These are phyloP conservation scores for Millerago galiae DNA, from an alignment of 805 yeast species.

Conservation along the genomic window DNA sequence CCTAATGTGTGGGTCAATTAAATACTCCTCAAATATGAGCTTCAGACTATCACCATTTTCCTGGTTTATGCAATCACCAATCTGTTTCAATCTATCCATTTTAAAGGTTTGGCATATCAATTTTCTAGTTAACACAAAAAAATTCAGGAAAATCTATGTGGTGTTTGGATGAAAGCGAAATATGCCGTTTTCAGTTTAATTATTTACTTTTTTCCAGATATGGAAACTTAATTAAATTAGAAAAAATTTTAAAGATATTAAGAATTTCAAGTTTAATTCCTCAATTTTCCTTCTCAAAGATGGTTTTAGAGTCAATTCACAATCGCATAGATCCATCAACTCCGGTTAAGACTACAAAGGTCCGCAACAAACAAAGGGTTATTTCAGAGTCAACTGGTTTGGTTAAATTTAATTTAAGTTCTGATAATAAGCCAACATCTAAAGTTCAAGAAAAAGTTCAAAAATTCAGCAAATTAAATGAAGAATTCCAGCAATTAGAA, in stretches of 20 bases:
- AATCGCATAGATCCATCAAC: not conserved
- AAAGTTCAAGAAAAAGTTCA: slow-evolving; percentile 8
- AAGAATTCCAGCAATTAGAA: slow-evolving; percentile 14
- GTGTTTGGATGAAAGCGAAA: not conserved
- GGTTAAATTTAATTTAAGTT: slow-evolving; percentile 31
- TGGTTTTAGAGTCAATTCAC: slow-evolving; percentile 8
- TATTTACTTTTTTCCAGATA: slow-evolving; percentile 9
- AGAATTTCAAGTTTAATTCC: no score
- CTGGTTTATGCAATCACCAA: not conserved
- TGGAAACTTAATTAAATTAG: slow-evolving; percentile 4
- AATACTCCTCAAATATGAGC: not conserved
- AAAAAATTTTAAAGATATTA: not conserved
- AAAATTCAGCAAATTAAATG: slow-evolving; percentile 9
- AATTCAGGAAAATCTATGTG: no score
- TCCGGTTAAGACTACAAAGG: slow-evolving; percentile 3
- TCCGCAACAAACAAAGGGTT: slow-evolving; percentile 29
- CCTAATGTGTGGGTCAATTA: not conserved
- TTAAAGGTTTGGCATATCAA: no score
- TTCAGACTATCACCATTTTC: slow-evolving; percentile 1
- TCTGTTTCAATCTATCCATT: slow-evolving; percentile 2
- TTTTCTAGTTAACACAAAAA: no score
- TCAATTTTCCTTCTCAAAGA: not conserved
- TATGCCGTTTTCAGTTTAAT: not conserved
- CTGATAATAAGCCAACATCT: slow-evolving; percentile 1
- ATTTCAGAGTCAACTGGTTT: slow-evolving; percentile 47